Conservation (phyloP, 345 rosid genomes). For the Citrus unshiu region DNA sequence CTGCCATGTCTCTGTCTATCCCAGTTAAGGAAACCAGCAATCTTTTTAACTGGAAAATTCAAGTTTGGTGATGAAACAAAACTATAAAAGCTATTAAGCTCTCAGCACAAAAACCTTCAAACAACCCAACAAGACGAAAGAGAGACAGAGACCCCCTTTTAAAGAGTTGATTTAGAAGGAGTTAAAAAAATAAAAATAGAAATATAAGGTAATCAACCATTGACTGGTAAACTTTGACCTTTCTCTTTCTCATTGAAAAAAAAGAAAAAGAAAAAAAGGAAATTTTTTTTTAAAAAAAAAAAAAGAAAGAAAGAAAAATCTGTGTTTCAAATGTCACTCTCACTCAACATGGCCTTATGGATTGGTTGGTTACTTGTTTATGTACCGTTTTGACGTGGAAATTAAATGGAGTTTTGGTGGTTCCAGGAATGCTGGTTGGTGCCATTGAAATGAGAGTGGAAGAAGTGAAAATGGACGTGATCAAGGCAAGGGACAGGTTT, state of each 20-base stretch:
- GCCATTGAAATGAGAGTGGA: no score
- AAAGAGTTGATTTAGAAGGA: conserved; percentile 3
- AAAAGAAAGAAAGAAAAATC: not conserved
- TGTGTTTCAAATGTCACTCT: conserved; percentile 29
- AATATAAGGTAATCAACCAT: conserved; percentile 47
- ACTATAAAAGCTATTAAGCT: not conserved
- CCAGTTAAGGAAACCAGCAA: conserved; percentile 12
- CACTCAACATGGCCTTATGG: not conserved
- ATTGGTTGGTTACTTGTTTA: not conserved
- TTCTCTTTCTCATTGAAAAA: conserved; percentile 19
- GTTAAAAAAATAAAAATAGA: conserved; percentile 7
- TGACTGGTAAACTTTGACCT: conserved; percentile 53
- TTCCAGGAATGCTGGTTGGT: no score
- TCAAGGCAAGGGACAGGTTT: no score
- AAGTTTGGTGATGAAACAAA: conserved; percentile 8
- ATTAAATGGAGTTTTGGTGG: not conserved
- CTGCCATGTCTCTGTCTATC: conserved; percentile 46
- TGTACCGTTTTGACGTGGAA: not conserved
- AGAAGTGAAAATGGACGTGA: not conserved
- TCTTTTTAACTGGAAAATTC: not conserved
- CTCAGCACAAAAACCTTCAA: not conserved
- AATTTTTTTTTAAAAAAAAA: not conserved
- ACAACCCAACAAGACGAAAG: conserved; percentile 15
- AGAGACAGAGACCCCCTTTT: not conserved
- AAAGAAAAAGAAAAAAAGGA: no score